phyloP scores from a whole-genome alignment of 768 basidiomycete species.

The Suillus sp. region DNA sequence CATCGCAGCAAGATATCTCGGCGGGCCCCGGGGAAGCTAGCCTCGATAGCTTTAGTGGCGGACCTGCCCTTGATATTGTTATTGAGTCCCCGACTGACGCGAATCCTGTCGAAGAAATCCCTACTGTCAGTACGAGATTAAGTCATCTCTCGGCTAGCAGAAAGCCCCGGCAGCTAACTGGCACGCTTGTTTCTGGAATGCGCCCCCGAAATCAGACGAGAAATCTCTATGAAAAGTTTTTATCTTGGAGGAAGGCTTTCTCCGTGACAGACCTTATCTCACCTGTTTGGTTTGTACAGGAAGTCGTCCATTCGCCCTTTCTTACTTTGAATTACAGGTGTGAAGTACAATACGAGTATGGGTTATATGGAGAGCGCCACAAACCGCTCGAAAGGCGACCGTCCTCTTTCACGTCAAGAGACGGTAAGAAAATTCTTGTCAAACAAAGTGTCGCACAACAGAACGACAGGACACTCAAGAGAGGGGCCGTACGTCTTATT shows the following conservation, averaged over 20 bases:
- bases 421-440: slow-evolving; percentile 63
- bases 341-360: slow-evolving; percentile 79
- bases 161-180: neutral
- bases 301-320: neutral
- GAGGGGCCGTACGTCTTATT: slow-evolving; percentile 52
- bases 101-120: neutral
- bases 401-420: slow-evolving; percentile 51
- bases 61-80: slow-evolving; percentile 36
- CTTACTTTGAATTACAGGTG: slow-evolving; percentile 52
- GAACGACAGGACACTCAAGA: slow-evolving; percentile 56
- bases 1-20: slow-evolving; percentile 10
- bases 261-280: slow-evolving; percentile 66
- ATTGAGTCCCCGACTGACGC: slow-evolving; percentile 35
- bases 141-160: neutral
- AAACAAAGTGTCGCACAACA: slow-evolving; percentile 48
- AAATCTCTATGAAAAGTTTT: slow-evolving; percentile 47
- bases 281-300: slow-evolving; percentile 54
- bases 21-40: neutral
- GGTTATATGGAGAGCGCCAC: slow-evolving; percentile 59
- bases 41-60: slow-evolving; percentile 10
- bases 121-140: neutral
- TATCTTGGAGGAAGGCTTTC: slow-evolving; percentile 43
- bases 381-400: slow-evolving; percentile 55
- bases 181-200: neutral
- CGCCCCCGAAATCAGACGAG: neutral